These are phyloP conservation scores for Rhododendron vialii DNA, from an alignment of 148 eudicot species.

Conservation along the genomic window DNA sequence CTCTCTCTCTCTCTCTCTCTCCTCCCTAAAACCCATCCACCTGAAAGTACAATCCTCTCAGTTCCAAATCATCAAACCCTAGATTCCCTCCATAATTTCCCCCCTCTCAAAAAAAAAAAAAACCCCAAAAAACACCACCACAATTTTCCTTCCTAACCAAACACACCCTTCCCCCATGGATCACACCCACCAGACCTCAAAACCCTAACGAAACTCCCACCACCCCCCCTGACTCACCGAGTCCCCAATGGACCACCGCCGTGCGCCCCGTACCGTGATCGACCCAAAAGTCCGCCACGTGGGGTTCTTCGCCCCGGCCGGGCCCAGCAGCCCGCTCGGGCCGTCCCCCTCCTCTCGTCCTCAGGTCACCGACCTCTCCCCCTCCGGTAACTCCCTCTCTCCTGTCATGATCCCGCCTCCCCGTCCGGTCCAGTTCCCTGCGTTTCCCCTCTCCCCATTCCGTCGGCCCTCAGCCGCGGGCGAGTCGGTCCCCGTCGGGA, in stretches of 20 bases:
- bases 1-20: too few species aligned
- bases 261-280: slow-evolving; percentile 64
- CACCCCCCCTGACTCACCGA: neutral
- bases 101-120: neutral
- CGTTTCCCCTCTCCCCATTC: slow-evolving; percentile 23
- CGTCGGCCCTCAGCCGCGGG: slow-evolving; percentile 19
- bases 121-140: neutral
- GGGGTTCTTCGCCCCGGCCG: slow-evolving; percentile 73
- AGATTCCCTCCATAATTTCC: neutral
- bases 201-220: slow-evolving; percentile 24
- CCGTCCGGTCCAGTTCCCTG: slow-evolving; percentile 35
- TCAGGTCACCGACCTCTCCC: slow-evolving; percentile 31
- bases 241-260: slow-evolving; percentile 64
- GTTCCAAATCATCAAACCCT: neutral
- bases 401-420: slow-evolving; percentile 97
- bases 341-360: slow-evolving; percentile 16
- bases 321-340: slow-evolving; percentile 36
- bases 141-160: neutral
- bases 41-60: neutral
- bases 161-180: neutral
- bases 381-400: slow-evolving; percentile 55
- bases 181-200: neutral
- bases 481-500: slow-evolving; percentile 47
- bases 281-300: slow-evolving; percentile 91
- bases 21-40: too few species aligned